Evolutionary conservation across 169 alveolate species (phyloP).

Genomic region (Plasmodium ovale): DNA sequence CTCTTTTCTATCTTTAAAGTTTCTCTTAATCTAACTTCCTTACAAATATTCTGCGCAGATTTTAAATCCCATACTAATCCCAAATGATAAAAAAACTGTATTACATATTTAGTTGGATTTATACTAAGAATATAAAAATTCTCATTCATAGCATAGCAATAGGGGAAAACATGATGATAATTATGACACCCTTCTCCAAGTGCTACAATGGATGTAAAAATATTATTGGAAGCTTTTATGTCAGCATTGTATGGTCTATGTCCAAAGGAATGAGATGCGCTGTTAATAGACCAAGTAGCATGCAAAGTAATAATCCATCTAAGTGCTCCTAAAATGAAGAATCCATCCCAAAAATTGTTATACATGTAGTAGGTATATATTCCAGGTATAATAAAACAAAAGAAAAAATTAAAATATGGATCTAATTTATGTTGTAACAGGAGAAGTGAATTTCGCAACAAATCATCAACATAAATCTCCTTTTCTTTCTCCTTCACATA

Average conservation of each 20-base stretch:
- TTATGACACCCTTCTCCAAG: constrained; percentile 92
- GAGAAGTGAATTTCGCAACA: constrained; percentile 77
- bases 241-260: constrained; percentile 80
- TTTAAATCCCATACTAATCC: constrained; percentile 77
- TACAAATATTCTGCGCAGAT: constrained; percentile 69
- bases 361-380: constrained; percentile 80
- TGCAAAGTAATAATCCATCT: constrained; percentile 85
- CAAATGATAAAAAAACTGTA: constrained; percentile 53
- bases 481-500: constrained; percentile 78
- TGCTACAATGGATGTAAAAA: constrained; percentile 86
- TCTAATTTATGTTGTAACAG: constrained; percentile 81
- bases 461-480: constrained; percentile 79
- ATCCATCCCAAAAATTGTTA: constrained; percentile 85
- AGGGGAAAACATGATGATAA: constrained; percentile 91
- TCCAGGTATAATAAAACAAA: constrained; percentile 87
- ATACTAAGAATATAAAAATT: constrained; percentile 74
- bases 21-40: constrained; percentile 69
- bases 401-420: constrained; percentile 86
- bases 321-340: constrained; percentile 84
- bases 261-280: constrained; percentile 89
- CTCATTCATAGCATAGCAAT: constrained; percentile 89
- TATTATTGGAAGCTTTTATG: constrained; percentile 78
- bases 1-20: constrained; percentile 53
- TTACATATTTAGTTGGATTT: constrained; percentile 66
- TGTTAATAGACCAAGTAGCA: constrained; percentile 90